Base-by-base conservation (phyloP, 768 basidiomycete genomes). In the Suillus weaverae region DNA sequence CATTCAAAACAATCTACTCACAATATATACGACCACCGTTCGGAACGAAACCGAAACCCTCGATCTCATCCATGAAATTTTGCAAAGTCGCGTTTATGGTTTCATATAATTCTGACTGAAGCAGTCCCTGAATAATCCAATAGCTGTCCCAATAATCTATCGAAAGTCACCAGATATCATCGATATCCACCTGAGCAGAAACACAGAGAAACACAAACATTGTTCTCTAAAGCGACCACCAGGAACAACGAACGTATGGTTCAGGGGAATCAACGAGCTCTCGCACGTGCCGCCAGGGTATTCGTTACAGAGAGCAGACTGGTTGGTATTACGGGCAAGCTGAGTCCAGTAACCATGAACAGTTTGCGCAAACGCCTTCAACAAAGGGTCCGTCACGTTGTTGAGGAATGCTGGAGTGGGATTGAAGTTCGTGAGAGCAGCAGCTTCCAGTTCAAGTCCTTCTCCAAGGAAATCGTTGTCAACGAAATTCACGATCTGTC, bases 1-100 rank as follows among this genome's bases (percentile, higher is more conserved):
- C 18, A 11, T 46, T 46, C 32, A 4, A n/a, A 36, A 33, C 18
- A 50, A 41, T 63, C 11, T 32, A 63, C 78, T 64, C 70, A 89
- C 90, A 97, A 71, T 97, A 97, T 60, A 92, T 94, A 13, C 95
- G 84, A 4, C 94, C 95, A 8, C 96, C 96, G 70, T 97, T 98
- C 2, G 96, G 96, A 67, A 98, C 89, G 79, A 97, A 98, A 0
- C 95, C 96, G 70, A 92, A 86, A 30, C 74, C 72, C 46, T 90
- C 86, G 54, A 98, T 80, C 73, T 97, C 89, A 71, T 98, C 95
- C 94, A 97, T 95, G 72, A 98, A 97, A 78, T 97, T 97, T 67
- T 92, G 87, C 39, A 97, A 79, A 0, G 94, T 92, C 13, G 81
- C 86, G 67, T 92, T 91, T 64, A 85, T 91, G 61, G 92, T 82